Evolutionary conservation across 805 yeast species (phyloP).

Genomic region (Spathaspora hagerdaliae): DNA sequence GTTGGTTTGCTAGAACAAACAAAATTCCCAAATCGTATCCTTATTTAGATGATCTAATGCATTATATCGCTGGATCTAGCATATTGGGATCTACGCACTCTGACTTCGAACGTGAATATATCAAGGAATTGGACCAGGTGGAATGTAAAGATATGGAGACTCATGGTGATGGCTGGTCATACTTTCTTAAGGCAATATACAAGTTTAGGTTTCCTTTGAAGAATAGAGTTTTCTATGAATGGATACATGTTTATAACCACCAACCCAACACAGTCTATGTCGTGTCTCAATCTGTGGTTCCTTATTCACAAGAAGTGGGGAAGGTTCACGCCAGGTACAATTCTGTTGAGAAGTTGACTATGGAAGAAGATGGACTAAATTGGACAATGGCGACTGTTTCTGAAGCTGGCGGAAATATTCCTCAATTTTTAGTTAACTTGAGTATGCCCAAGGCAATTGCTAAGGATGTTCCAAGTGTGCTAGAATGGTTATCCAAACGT

Average conservation of each 20-base stretch:
- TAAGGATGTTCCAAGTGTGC: slow-evolving; percentile 38
- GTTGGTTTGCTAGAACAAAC: slow-evolving; percentile 4
- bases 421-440: slow-evolving; percentile 29
- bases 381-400: slow-evolving; percentile 42
- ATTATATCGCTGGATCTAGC: slow-evolving; percentile 3
- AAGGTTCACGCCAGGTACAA: slow-evolving; percentile 30
- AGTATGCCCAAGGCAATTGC: slow-evolving; percentile 31
- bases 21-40: background rate
- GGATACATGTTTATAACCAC: slow-evolving; percentile 24
- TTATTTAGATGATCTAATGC: background rate
- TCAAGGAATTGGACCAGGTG: slow-evolving; percentile 26
- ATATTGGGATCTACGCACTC: slow-evolving; percentile 23
- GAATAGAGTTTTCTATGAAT: slow-evolving; percentile 32
- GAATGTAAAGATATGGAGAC: slow-evolving; percentile 10
- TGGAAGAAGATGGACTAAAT: slow-evolving; percentile 13
- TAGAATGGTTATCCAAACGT: slow-evolving; percentile 13
- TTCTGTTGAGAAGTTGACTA: slow-evolving; percentile 30
- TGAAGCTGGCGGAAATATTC: slow-evolving; percentile 36
- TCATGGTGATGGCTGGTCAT: slow-evolving; percentile 16
- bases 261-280: slow-evolving; percentile 20
- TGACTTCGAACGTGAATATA: slow-evolving; percentile 31
- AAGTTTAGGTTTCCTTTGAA: slow-evolving; percentile 34
- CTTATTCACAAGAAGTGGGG: slow-evolving; percentile 15
- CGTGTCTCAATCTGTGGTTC: slow-evolving; percentile 30
- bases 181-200: slow-evolving; percentile 29